Base-by-base conservation (phyloP, 2,329 filamentous ascomycete genomes). In the Macrophomina pseudophaseolina region DNA sequence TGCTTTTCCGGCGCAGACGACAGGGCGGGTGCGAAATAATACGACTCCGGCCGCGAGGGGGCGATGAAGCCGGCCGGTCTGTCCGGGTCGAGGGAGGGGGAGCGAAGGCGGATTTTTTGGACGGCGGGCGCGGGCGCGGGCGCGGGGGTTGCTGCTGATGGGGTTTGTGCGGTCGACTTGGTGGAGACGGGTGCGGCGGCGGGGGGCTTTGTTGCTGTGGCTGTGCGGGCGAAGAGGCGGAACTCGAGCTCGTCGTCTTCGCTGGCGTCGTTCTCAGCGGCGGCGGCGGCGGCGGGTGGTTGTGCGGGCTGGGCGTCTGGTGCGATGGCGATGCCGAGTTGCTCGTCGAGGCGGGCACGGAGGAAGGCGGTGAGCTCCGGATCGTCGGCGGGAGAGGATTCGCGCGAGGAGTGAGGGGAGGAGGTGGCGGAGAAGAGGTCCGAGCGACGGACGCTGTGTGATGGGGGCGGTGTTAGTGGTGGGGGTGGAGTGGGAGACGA, bases 381-480 rank as follows among this genome's bases (percentile, higher is more conserved):
- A 30, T 60, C 58, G 7, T 42, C 32, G 53, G n/a, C 44, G 30
- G 42, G 58, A 5, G 53, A 28, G 23, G 54, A 58, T 8, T 38
- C 23, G 35, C 35, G 35, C 23, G 54, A 23, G 2, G 54, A 33
- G 1, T 38, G 4, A 28, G 54, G 42, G 7, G 28, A 32, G 38
- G 58, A 48, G n/a, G 9, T 12, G 42, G 40, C 4, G 42, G 42
- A 60, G 42, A 42, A 38, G 58, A 60, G 58, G 58, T 60, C 58
- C 42, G 58, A 23, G 58, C 58, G 58, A n/a, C 58, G 58, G 58
- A 60, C 28, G 58, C 58, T 60, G 58, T 18, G n/a, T n/a, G 40
- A 14, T 14, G 58, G 35, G 35, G 33, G 56, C 5, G 14, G 30
- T 14, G 56, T 5, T 35, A 4, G 40, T 7, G 12, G 53, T 6